phyloP scores from a whole-genome alignment of 305 asterid species.

The Fraxinus baroniana region DNA sequence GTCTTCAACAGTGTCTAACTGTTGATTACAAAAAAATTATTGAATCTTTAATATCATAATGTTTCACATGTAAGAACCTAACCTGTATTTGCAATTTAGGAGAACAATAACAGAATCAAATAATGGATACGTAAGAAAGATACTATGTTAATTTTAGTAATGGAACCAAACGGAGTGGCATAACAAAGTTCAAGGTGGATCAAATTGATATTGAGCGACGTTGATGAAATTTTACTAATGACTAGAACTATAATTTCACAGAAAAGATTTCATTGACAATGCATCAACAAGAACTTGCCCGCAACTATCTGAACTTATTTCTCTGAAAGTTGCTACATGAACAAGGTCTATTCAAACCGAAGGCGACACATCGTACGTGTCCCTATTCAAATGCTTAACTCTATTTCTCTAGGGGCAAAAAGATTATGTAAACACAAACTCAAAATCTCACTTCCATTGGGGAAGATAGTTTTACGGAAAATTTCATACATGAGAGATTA shows the following conservation, averaged over 20 bases:
- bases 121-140: background rate
- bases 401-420: too few species aligned
- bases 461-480: background rate
- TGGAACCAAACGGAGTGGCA: background rate
- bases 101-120: too few species aligned
- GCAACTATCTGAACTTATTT: background rate
- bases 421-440: background rate
- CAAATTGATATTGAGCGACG: background rate
- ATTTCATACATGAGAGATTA: too few species aligned
- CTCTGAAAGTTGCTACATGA: too few species aligned
- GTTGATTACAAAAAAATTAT: too few species aligned
- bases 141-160: background rate
- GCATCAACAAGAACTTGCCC: background rate
- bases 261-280: background rate
- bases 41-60: background rate
- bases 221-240: background rate
- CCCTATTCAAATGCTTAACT: too few species aligned
- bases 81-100: too few species aligned
- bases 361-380: too few species aligned
- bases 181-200: background rate
- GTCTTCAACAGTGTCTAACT: too few species aligned
- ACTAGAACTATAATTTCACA: background rate
- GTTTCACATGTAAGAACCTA: too few species aligned
- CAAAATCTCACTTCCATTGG: background rate
- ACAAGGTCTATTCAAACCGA: too few species aligned